Percentiles rank a stretch among this genome's conserved stretches.
phyloP scores from a whole-genome alignment of 2,329 filamentous ascomycete genomes.

The Ophioceras dolichostomum region DNA sequence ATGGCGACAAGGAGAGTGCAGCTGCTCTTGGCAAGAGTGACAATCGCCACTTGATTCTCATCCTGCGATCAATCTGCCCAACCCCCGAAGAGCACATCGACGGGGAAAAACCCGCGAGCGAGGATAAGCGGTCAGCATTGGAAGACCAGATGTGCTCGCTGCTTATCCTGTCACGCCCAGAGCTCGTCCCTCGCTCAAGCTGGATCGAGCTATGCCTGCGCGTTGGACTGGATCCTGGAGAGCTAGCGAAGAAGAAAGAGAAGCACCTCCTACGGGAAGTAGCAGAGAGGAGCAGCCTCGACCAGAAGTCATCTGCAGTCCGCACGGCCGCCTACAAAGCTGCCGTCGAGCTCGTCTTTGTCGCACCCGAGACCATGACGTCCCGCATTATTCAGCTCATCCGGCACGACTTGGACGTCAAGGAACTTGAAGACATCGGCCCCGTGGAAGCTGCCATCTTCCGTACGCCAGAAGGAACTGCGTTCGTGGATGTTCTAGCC shows the following conservation, averaged over 20 bases:
- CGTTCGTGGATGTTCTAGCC: conserved; percentile 82
- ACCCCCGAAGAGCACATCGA: conserved; percentile 36
- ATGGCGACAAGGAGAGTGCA: conserved; percentile 66
- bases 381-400: conserved; percentile 66
- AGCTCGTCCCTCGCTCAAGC: conserved; percentile 62
- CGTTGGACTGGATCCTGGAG: conserved; percentile 71
- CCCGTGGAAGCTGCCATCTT: conserved; percentile 89
- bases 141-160: conserved; percentile 64
- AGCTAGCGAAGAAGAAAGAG: conserved; percentile 53
- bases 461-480: conserved; percentile 75
- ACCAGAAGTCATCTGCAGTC: conserved; percentile 35
- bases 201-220: conserved; percentile 87
- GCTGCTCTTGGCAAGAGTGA: conserved; percentile 53
- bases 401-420: conserved; percentile 56
- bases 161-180: conserved; percentile 64
- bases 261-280: conserved; percentile 59
- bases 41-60: conserved; percentile 47
- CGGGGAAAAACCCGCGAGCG: conserved; percentile 23
- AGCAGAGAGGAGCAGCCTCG: conserved; percentile 29
- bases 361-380: conserved; percentile 73
- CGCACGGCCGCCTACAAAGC: conserved; percentile 69
- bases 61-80: conserved; percentile 52
- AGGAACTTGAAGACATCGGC: conserved; percentile 59
- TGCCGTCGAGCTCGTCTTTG: conserved; percentile 84
- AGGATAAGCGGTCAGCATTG: conserved; percentile 35